These are phyloP conservation scores for Laguncularia racemosa DNA, from an alignment of 345 rosid genomes.

Conservation along the genomic window DNA sequence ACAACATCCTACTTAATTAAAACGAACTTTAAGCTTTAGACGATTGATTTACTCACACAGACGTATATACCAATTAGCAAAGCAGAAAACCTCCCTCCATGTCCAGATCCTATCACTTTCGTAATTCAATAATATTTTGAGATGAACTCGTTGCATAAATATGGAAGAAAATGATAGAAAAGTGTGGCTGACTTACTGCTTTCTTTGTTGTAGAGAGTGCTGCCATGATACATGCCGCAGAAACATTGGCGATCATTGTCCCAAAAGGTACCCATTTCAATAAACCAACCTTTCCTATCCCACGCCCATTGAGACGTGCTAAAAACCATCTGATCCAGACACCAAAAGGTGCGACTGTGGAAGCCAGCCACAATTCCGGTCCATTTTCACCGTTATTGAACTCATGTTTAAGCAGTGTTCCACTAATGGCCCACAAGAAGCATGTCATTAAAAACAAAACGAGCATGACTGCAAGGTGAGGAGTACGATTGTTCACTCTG, in stretches of 20 bases:
- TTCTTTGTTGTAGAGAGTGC: slow-evolving; percentile 53
- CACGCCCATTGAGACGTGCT: slow-evolving; percentile 75
- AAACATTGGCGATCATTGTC: slow-evolving; percentile 72
- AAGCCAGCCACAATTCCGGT: slow-evolving; percentile 76
- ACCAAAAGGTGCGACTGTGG: slow-evolving; percentile 66
- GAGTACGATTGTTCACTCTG: slow-evolving; percentile 32
- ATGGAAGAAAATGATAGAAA: not conserved
- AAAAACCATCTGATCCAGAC: slow-evolving; percentile 98
- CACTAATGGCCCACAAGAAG: slow-evolving; percentile 42
- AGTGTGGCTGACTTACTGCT: slow-evolving; percentile 30
- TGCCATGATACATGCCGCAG: slow-evolving; percentile 76
- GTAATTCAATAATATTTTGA: not conserved
- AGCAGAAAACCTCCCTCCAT: too few relatives aligned
- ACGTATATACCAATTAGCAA: too few relatives aligned
- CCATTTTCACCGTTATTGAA: slow-evolving; percentile 37
- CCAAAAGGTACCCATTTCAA: slow-evolving; percentile 93
- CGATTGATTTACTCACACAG: too few relatives aligned
- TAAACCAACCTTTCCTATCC: slow-evolving; percentile 50
- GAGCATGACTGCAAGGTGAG: slow-evolving; percentile 32
- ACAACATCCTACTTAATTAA: too few relatives aligned
- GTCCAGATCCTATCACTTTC: too few relatives aligned
- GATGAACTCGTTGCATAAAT: not conserved
- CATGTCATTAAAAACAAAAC: slow-evolving; percentile 38
- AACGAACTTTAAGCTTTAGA: too few relatives aligned
- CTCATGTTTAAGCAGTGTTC: slow-evolving; percentile 32